phyloP scores from a whole-genome alignment of 1,139 yeast genomes.

The Sugiyamaella xylanicola region DNA sequence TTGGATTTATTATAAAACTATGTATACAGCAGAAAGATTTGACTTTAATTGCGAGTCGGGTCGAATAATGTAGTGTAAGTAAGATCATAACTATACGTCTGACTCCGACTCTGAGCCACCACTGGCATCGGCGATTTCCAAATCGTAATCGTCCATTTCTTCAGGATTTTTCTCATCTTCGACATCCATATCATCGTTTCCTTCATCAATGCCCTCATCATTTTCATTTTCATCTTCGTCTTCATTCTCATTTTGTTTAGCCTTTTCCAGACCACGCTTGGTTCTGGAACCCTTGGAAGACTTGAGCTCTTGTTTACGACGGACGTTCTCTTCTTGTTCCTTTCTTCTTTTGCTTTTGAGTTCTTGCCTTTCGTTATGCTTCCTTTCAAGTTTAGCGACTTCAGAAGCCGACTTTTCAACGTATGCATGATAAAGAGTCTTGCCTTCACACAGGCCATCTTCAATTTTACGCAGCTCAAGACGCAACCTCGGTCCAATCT shows the following conservation, averaged over 20 bases:
- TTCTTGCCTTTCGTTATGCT: constrained; percentile 62
- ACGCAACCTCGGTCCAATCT: constrained; percentile 88
- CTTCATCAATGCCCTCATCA: constrained; percentile 33
- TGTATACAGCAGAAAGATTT: neutral
- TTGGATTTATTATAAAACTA: no score
- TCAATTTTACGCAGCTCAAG: constrained; percentile 82
- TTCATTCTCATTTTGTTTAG: constrained; percentile 22
- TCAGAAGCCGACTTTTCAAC: constrained; percentile 66
- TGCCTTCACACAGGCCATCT: constrained; percentile 86
- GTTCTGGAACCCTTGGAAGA: constrained; percentile 61
- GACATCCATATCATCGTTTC: constrained; percentile 35
- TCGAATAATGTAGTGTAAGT: no score
- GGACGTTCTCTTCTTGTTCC: constrained; percentile 77
- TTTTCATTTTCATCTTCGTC: constrained; percentile 22
- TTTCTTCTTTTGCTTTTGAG: constrained; percentile 72
- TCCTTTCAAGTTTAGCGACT: constrained; percentile 61
- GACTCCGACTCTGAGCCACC: constrained; percentile 10
- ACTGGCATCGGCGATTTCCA: constrained; percentile 25
- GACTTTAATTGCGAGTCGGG: no score
- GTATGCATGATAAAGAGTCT: constrained; percentile 78
- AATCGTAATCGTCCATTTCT: constrained; percentile 31
- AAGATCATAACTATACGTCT: constrained; percentile 26
- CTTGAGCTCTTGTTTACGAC: constrained; percentile 72
- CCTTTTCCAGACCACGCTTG: constrained; percentile 61
- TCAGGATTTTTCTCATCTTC: constrained; percentile 45